Evolutionary conservation across 1,284 basidiomycete species (phyloP).

Genomic region (Puccinia hordei): DNA sequence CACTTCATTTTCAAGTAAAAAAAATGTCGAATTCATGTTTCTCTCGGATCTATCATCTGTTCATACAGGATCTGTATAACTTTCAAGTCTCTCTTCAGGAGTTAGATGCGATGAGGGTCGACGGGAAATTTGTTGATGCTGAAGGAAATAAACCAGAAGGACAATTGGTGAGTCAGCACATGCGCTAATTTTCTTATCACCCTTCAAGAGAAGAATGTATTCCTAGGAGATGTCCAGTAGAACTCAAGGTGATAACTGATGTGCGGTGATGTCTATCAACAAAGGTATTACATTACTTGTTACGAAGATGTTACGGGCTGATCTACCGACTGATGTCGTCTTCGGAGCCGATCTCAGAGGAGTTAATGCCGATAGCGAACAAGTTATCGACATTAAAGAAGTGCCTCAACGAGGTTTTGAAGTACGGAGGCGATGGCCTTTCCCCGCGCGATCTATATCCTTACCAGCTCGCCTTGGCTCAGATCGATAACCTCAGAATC

Average conservation of each 20-base stretch:
- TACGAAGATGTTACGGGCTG: conserved; percentile 92
- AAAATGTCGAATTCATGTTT: conserved; percentile 46
- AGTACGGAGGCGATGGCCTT: conserved; percentile 79
- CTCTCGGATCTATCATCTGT: not conserved
- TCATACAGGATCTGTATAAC: conserved; percentile 59
- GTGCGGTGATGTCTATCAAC: not conserved
- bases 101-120: conserved; percentile 93
- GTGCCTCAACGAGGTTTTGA: conserved; percentile 93
- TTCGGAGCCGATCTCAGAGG: conserved; percentile 98
- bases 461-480: conserved; percentile 75
- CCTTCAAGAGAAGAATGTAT: not conserved
- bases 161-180: conserved; percentile 72
- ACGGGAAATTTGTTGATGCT: conserved; percentile 93
- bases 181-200: not conserved
- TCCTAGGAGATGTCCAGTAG: not conserved
- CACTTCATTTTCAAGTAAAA: not conserved
- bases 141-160: conserved; percentile 87
- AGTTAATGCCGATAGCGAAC: conserved; percentile 93
- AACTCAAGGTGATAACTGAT: not conserved
- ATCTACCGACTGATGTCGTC: conserved; percentile 92
- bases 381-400: conserved; percentile 88
- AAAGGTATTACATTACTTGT: conserved; percentile 85
- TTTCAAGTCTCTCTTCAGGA: conserved; percentile 92
- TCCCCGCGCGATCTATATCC: conserved; percentile 97
- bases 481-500: conserved; percentile 88